Evolutionary conservation across 202 grass and related monocot species (phyloP), one percentile per base, ranked within the genome.

Genomic region (Panicum virgatum): DNA sequence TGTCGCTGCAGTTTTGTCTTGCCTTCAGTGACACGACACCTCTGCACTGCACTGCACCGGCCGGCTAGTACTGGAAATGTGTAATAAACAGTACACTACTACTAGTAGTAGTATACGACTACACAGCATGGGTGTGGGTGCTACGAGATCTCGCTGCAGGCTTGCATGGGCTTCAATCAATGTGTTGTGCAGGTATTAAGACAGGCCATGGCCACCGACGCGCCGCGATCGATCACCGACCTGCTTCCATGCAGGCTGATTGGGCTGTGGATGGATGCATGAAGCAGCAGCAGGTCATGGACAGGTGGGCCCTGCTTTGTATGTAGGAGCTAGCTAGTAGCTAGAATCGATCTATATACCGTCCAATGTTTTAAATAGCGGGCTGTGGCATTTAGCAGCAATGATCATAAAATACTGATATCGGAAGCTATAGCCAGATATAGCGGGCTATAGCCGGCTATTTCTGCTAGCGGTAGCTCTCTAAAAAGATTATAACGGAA

Each of bases 1-100:
- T 77, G 66, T 72, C 62, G 27, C 84, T 69, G 56, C 66, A 30
- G 86, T 59, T 85, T 81, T 89, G 87, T 81, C 82, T 89, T 85
- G 82, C 87, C 34, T 85, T 76, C 82, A 57, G 77, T 45, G 63
- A 76, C 46, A 52, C 46, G 72, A 68, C 16, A 58, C 47, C n/a
- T n/a, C n/a, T n/a, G n/a, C 12, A 30, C 18, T 29, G 15, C 67
- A 26, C 9, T 8, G 15, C 29, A 62, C 5, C 26, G 10, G 3
- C 6, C 16, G 32, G 32, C 2, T 4, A 53, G 65, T 48, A 71
- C 39, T 51, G 60, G 4, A 38, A 62, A 36, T 62, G 48, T 19
- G n/a, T n/a, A n/a, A n/a, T n/a, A n/a, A n/a, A n/a, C n/a, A n/a
- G n/a, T n/a, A n/a, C n/a, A n/a, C n/a, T n/a, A n/a, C n/a, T n/a